Evolutionary conservation across 2,329 filamentous ascomycete species (phyloP).

Genomic region (Karstenula rhodostoma): DNA sequence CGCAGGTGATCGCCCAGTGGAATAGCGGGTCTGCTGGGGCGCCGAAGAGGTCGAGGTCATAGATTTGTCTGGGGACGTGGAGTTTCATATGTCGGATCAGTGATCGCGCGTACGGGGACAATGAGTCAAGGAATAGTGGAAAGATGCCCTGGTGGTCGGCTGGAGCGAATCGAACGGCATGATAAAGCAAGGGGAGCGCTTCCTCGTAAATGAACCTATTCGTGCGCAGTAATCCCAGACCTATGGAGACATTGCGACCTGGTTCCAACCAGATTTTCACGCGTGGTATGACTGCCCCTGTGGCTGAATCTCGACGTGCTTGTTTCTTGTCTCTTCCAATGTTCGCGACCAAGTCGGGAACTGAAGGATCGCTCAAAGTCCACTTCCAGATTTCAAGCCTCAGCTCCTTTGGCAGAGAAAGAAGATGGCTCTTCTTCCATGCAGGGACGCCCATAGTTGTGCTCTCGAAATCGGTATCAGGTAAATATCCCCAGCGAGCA

Average conservation of each 20-base stretch:
- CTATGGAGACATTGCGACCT: conserved; percentile 12
- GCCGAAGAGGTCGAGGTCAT: conserved; percentile 7
- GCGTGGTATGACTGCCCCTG: conserved; percentile 6
- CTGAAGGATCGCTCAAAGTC: conserved; percentile 26
- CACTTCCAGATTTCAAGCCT: conserved; percentile 34
- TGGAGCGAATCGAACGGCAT: conserved; percentile 25
- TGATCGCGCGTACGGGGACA: conserved; percentile 25
- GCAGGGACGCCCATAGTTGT: background rate
- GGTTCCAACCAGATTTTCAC: conserved; percentile 16
- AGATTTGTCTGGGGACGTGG: conserved; percentile 8
- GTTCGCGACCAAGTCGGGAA: conserved; percentile 17
- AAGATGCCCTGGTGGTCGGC: conserved; percentile 28
- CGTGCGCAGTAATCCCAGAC: conserved; percentile 21
- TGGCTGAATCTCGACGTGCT: background rate
- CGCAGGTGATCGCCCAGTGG: conserved; percentile 37
- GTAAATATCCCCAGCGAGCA: background rate
- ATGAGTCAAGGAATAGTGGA: conserved; percentile 26
- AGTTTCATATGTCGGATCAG: conserved; percentile 30
- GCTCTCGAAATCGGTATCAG: background rate
- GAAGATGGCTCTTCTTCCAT: conserved; percentile 24
- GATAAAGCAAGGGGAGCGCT: conserved; percentile 37
- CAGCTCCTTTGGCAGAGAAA: conserved; percentile 33
- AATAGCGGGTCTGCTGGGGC: conserved; percentile 21
- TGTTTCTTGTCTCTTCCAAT: conserved; percentile 21
- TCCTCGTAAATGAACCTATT: conserved; percentile 32